Evolutionary conservation across 2,329 filamentous ascomycete genomes (phyloP).

Genomic region (Sporothrix euskadiensis): DNA sequence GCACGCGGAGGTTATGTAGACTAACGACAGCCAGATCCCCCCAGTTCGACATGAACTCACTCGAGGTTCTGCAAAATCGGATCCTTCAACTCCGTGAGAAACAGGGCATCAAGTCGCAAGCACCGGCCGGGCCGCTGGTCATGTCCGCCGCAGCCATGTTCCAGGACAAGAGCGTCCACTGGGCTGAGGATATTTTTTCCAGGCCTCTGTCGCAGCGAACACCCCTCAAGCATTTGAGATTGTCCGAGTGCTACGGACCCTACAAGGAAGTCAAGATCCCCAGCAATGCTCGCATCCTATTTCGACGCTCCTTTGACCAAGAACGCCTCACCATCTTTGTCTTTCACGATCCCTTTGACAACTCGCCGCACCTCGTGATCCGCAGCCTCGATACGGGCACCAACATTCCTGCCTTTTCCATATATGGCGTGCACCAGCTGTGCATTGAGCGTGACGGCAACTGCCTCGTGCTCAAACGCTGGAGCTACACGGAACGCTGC

Average conservation of each 20-base stretch:
- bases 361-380: constrained; percentile 51
- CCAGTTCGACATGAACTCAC: constrained; percentile 56
- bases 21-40: constrained; percentile 43
- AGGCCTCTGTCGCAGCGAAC: constrained; percentile 54
- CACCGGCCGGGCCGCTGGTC: constrained; percentile 37
- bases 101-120: constrained; percentile 47
- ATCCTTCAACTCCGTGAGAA: constrained; percentile 55
- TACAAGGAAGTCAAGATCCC: constrained; percentile 50
- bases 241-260: constrained; percentile 50
- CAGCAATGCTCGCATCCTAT: constrained; percentile 52
- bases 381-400: constrained; percentile 45
- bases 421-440: constrained; percentile 56
- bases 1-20: too few species aligned
- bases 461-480: constrained; percentile 54
- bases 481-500: constrained; percentile 48
- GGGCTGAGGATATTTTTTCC: constrained; percentile 63
- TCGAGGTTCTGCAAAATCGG: constrained; percentile 52
- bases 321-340: constrained; percentile 56
- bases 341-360: constrained; percentile 49
- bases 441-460: constrained; percentile 52
- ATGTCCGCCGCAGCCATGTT: constrained; percentile 32
- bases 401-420: constrained; percentile 49
- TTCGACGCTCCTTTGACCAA: constrained; percentile 60
- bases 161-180: constrained; percentile 46
- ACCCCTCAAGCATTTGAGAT: constrained; percentile 46